phyloP scores from a whole-genome alignment of 2,329 filamentous ascomycete genomes.

The Lecanoromycetidae sp. region DNA sequence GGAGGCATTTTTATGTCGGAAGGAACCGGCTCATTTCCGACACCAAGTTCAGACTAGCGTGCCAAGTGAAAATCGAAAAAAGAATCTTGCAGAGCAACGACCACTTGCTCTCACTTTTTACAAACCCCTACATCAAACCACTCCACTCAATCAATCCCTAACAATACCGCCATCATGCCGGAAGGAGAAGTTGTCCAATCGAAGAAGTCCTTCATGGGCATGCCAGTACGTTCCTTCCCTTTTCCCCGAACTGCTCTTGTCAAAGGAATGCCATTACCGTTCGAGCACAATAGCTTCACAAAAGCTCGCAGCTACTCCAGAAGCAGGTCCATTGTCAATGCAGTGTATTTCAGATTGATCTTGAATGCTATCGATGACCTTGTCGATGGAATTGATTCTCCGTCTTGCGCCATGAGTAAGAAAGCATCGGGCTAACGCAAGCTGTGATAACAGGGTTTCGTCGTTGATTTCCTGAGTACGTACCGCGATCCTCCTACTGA shows the following conservation, averaged over 20 bases:
- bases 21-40: too few relatives aligned
- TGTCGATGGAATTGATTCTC: too few relatives aligned
- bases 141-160: conserved; percentile 22
- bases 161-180: conserved; percentile 34
- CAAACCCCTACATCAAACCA: too few relatives aligned
- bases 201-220: conserved; percentile 43
- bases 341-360: too few relatives aligned
- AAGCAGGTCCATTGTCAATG: too few relatives aligned
- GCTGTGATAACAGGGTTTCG: conserved; percentile 55
- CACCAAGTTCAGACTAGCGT: not conserved
- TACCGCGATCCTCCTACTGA: conserved; percentile 26
- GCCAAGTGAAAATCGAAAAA: too few relatives aligned
- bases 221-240: conserved; percentile 28
- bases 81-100: conserved; percentile 4
- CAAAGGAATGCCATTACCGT: conserved; percentile 3
- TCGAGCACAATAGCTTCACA: too few relatives aligned
- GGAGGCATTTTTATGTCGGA: too few relatives aligned
- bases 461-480: conserved; percentile 98
- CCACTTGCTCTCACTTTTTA: conserved; percentile 4
- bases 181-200: conserved; percentile 37
- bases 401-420: not conserved
- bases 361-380: conserved; percentile 11
- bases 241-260: not conserved
- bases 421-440: conserved; percentile 11
- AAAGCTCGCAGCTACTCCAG: too few relatives aligned